A percentile compares a stretch with the other conserved stretches of the same genome.
These are phyloP conservation scores for Corchorus capsularis DNA, from an alignment of 345 rosid genomes.

Conservation along the genomic window DNA sequence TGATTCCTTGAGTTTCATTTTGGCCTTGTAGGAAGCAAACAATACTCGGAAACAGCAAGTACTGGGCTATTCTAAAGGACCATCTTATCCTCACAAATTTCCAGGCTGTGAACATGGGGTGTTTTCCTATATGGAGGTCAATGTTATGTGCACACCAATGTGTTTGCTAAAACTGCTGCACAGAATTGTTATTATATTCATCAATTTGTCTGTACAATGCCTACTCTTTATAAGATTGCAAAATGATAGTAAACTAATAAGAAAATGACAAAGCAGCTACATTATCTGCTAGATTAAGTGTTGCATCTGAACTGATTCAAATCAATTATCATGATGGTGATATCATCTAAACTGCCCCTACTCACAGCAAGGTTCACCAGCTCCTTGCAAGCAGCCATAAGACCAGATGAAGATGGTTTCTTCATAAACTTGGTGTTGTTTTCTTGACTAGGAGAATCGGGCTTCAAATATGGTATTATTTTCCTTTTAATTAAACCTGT, in stretches of 20 bases:
- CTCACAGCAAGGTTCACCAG: constrained; percentile 61
- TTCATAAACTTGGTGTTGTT: constrained; percentile 32
- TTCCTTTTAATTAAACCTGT: no score
- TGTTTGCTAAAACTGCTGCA: neutral
- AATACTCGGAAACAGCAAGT: neutral
- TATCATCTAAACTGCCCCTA: constrained; percentile 77
- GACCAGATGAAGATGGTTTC: constrained; percentile 31
- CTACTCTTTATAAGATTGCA: neutral
- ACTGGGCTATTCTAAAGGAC: no score
- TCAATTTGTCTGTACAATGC: neutral
- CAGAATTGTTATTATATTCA: neutral
- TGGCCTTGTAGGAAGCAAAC: neutral
- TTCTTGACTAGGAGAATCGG: constrained; percentile 40
- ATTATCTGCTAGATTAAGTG: constrained; percentile 20
- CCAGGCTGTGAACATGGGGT: neutral
- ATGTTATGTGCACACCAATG: neutral
- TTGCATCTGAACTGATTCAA: constrained; percentile 46
- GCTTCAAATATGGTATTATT: no score
- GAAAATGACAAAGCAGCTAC: neutral
- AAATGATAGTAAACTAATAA: neutral
- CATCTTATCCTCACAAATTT: neutral
- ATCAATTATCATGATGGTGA: constrained; percentile 76
- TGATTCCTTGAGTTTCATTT: neutral
- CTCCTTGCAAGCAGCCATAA: constrained; percentile 66
- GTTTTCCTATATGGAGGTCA: neutral